Evolutionary conservation across 2,329 filamentous ascomycete genomes (phyloP), one percentile per base, ranked within the genome.

Genomic region (Talaromyces funiculosus): DNA sequence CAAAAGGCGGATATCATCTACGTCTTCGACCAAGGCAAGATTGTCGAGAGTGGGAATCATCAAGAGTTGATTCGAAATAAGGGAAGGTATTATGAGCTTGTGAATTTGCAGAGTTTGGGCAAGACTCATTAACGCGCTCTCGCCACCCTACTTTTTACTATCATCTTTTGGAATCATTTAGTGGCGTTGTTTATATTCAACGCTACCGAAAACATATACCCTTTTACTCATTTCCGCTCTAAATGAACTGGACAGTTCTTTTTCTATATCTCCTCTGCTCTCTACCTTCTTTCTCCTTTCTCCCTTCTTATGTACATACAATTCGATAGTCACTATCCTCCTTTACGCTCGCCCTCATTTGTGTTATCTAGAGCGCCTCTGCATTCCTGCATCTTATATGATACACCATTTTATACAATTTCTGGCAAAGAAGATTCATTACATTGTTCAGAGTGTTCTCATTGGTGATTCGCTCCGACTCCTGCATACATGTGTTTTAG

Each of bases 1-100:
- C 92, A 96, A 72, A 92, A 94, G 72, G 93, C 93, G 0, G 93
- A 97, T 71, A 79, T 93, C 53, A 97, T 97, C 67, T 97, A 95
- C 66, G 93, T 97, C n/a, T 94, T 97, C 72, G 92, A 97, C 73
- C 87, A 90, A 68, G 94, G 93, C 7, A 83, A 85, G 62, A 85
- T 97, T 45, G 89, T 95, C 1, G 93, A 97, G 78, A 83, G 84
- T 66, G 93, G 93, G 4, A 91, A 86, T 8, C 93, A 97, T 71
- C 69, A 78, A 0, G 89, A 91, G 70, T 72, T 93, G 67, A 86
- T 90, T 82, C 82, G 80, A 65, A 82, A 80, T 71, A 85, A 86
- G 64, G 89, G 89, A 3, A 81, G 88, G 53, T 94, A 94, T 70
- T 86, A 84, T 9, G 90, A 93, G 77, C 74, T 94, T 65, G 90